Conservation (phyloP, 345 rosid genomes). For the Populus alba region DNA sequence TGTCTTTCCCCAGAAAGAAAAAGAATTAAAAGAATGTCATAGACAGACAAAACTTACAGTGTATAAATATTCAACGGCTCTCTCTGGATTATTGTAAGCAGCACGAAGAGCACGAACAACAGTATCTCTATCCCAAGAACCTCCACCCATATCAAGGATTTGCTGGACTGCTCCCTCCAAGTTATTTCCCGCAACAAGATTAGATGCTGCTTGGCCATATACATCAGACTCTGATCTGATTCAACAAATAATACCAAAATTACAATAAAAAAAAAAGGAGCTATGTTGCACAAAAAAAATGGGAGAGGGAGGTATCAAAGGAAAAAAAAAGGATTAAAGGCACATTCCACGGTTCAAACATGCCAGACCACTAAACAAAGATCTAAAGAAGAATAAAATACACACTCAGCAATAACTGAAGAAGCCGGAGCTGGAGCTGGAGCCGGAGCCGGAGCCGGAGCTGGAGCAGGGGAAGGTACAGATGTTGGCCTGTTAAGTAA, state of each 20-base stretch:
- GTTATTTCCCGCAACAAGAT: constrained; percentile 76
- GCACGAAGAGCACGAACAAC: constrained; percentile 90
- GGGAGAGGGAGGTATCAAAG: background rate
- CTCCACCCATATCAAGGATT: constrained; percentile 97
- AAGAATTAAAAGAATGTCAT: background rate
- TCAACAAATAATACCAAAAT: background rate
- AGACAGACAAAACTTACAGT: constrained; percentile 47
- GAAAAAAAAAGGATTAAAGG: background rate
- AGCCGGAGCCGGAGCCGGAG: constrained; percentile 27
- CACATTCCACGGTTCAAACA: background rate
- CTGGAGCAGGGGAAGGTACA: constrained; percentile 26
- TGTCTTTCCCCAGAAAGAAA: background rate
- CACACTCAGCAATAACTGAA: constrained; percentile 23
- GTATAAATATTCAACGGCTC: constrained; percentile 96
- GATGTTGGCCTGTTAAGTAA: constrained; percentile 34
- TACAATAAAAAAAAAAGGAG: background rate
- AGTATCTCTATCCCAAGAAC: constrained; percentile 84
- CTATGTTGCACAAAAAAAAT: background rate
- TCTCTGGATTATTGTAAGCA: constrained; percentile 89
- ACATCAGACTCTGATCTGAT: constrained; percentile 57
- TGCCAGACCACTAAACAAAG: background rate
- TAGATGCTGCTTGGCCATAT: constrained; percentile 84
- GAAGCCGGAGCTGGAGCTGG: constrained; percentile 24
- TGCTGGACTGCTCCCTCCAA: constrained; percentile 80
- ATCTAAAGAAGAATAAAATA: background rate